phyloP scores from a whole-genome alignment of 2,329 filamentous ascomycete species.

The Pseudocercospora fuligena region DNA sequence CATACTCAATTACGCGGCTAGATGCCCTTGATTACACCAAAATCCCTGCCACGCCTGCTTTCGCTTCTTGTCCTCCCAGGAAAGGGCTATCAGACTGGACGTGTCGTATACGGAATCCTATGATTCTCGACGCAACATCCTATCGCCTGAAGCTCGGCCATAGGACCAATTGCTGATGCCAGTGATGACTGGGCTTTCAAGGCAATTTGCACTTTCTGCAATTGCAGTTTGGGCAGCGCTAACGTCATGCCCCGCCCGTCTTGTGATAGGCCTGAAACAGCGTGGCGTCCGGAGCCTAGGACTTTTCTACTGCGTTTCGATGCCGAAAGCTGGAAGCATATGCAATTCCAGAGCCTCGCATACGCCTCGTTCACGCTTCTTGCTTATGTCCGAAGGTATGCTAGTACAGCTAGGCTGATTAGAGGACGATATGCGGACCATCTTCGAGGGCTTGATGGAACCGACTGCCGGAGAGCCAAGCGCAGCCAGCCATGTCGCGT shows the following conservation, averaged over 20 bases:
- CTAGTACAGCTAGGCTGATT: neutral
- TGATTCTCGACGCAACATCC: too few relatives aligned
- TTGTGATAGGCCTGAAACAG: neutral
- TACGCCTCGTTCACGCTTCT: neutral
- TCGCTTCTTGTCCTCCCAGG: neutral
- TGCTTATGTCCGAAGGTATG: neutral
- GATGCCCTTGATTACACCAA: neutral
- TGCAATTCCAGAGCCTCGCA: neutral
- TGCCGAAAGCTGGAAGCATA: neutral
- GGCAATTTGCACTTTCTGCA: neutral
- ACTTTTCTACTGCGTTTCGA: neutral
- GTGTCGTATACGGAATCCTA: too few relatives aligned
- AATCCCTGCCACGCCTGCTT: neutral
- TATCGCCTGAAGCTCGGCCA: neutral
- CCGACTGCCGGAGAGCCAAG: neutral
- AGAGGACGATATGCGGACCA: neutral
- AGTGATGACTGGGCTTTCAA: neutral
- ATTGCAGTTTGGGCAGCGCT: too few relatives aligned
- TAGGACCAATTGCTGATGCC: neutral
- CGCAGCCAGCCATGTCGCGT: neutral
- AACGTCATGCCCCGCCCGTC: neutral
- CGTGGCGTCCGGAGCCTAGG: neutral
- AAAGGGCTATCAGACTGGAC: too few relatives aligned
- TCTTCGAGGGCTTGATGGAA: neutral
- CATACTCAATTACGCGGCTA: constrained; percentile 4